Evolutionary conservation across 768 basidiomycete genomes (phyloP), one percentile per base, ranked within the genome.

Genomic region (Leccinum imitatum): DNA sequence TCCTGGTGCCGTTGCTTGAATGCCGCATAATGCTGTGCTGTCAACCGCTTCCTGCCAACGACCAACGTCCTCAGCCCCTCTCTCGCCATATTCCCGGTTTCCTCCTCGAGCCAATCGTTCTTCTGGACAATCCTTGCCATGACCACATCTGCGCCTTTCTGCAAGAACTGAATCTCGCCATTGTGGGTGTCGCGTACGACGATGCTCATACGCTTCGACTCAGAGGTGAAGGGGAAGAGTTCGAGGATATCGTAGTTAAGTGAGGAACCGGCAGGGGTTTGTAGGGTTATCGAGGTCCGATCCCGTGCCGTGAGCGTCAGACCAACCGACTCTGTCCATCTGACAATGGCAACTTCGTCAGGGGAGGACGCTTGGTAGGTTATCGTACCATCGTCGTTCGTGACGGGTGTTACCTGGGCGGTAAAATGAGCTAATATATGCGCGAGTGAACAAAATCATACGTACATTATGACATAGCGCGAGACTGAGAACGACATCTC

Each of bases 281-380:
- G 87, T 7, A 99, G 79, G 30, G 90, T 87, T 72, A 98, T 96
- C n/a, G 82, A 84, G 1, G 90, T 91, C 41, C 97, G 92, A 71
- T 97, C 94, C 27, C 97, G 91, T 70, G 87, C 88, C 21, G 87
- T 84, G 37, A 99, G 86, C 0, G 91, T 91, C 4, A 99, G 79
- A 0, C 96, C 96, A 63, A 98, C 91, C 0, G 93, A 95, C 63
- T 93, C 89, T 9, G 97, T 98, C 93, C 94, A 98, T 61, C 87
- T 88, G 39, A 99, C 96, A 65, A 99, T 98, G 47, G 97, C 97
- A 48, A 98, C 97, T 77, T 99, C 97, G 69, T 99, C 97, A 0
- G 97, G 97, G 1, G 97, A 99, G 0, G 95, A 96, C 1, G 97
- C 97, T 80, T 99, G 96, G 71, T 98, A 99, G 1, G 96, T 98